Evolutionary conservation across 176 grass and related monocot species (phyloP).

Genomic region (Carex cristatella): DNA sequence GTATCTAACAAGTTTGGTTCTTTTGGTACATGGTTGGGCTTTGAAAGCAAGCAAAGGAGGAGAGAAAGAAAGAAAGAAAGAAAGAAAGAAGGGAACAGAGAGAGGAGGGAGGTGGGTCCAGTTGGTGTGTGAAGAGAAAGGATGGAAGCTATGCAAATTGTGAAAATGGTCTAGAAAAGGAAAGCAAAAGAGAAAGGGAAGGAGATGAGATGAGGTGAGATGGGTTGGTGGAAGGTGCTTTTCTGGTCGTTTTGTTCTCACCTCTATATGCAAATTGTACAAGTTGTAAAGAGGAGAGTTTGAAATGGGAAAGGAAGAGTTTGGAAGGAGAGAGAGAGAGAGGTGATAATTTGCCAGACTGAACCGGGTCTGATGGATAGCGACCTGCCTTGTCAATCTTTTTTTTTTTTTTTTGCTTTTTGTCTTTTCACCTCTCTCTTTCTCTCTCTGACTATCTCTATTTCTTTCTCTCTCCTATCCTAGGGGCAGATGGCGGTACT

Average conservation of each 20-base stretch:
- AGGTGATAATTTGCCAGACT: constrained; percentile 27
- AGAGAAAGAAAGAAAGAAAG: not conserved
- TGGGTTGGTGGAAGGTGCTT: not conserved
- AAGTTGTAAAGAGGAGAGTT: constrained; percentile 3
- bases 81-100: not conserved
- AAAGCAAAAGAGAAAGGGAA: not conserved
- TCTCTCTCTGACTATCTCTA: not conserved
- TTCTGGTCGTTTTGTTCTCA: not conserved
- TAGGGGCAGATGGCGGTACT: not conserved
- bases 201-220: not conserved
- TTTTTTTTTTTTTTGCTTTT: constrained; percentile 8
- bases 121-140: constrained; percentile 20
- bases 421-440: constrained; percentile 15
- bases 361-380: constrained; percentile 21
- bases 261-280: constrained; percentile 5
- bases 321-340: constrained; percentile 13
- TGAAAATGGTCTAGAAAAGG: not conserved
- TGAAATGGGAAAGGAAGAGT: constrained; percentile 24
- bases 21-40: constrained; percentile 13
- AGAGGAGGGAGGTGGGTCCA: constrained; percentile 6
- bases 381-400: constrained; percentile 14
- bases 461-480: not conserved
- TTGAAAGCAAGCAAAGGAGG: constrained; percentile 40
- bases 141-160: not conserved
- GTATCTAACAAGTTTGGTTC: constrained; percentile 12